Conservation (phyloP, 2,329 filamentous ascomycete species). For the Dactylellina sp. region DNA sequence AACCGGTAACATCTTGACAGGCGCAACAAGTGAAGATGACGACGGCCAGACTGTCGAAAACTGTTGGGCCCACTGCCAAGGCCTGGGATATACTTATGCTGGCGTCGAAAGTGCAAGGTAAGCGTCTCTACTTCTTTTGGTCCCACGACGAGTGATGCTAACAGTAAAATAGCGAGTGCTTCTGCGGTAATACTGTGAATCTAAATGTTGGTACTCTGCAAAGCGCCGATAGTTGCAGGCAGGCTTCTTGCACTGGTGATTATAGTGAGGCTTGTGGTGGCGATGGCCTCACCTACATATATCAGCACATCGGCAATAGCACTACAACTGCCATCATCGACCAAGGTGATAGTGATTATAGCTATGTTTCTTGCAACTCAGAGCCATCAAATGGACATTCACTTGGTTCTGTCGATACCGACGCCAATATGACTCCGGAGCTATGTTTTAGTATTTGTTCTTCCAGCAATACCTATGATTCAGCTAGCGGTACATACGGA, state of each 20-base stretch:
- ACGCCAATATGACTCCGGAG: conserved; percentile 11
- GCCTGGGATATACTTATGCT: conserved; percentile 20
- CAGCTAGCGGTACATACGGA: not conserved
- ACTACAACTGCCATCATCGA: conserved; percentile 6
- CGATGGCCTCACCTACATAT: conserved; percentile 8
- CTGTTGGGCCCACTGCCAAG: conserved; percentile 17
- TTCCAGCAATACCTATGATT: not conserved
- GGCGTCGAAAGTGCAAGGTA: conserved; percentile 35
- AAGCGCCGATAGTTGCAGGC: conserved; percentile 13
- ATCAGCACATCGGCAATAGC: conserved; percentile 9
- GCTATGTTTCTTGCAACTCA: conserved; percentile 14
- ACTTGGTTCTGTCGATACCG: conserved; percentile 11
- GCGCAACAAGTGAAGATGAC: not conserved
- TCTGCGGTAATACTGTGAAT: conserved; percentile 22
- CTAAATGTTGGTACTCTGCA: not conserved
- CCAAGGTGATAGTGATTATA: conserved; percentile 36
- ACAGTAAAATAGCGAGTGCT: conserved; percentile 32
- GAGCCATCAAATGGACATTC: not conserved
- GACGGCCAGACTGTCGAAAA: conserved; percentile 23
- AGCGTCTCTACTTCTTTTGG: not conserved
- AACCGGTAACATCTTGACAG: conserved; percentile 5
- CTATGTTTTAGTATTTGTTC: conserved; percentile 17
- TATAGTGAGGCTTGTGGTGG: conserved; percentile 26
- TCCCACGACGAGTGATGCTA: not conserved
- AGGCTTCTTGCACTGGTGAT: conserved; percentile 15